Base-by-base conservation (phyloP, 1,139 yeast genomes). In the Taphrina confusa region DNA sequence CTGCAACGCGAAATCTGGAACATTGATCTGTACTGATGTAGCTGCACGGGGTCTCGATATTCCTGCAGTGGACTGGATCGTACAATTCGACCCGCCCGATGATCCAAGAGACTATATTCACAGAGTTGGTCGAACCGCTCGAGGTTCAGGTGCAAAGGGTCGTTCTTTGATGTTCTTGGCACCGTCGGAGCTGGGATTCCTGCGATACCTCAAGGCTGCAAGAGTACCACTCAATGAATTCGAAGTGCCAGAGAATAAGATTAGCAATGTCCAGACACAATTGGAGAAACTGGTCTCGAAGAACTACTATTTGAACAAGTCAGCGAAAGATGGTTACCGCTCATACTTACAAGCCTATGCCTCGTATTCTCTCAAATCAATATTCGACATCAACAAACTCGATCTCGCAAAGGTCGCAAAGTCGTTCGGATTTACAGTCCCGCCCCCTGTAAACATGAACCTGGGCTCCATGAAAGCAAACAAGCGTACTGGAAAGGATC, bases 41-140 rank as follows among this genome's bases (percentile, higher is more conserved):
- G 98, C 97, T 23, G 97, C 98, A 9, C 83, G 98, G 79, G 98
- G 98, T 14, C 82, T 92, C 67, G 98, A 92, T 76, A 91, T 92
- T 66, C 97, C 97, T 57, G 87, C 95, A 28, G 97, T 92, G 60
- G 96, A 91, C 75, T 92, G 97, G 96, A 92, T 92, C 69, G 84
- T 92, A 65, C 97, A 92, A 76, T 90, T 87, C 68, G 97, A 92
- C 73, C 97, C 97, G 55, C 97, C 97, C 72, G 97, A 92, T 84
- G 97, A 92, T 75, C 97, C 97, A 73, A 84, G 97, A 75, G 97
- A 91, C 75, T 92, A 92, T 71, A 91, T 92, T 68, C 98, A 92
- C 75, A 84, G 97, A 74, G 97, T 92, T 36, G 98, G 98, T 65
- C 85, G 98, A 79, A 92, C 98, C 27, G 98, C 98, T 16, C 84